Conservation (phyloP, 2,329 filamentous ascomycete genomes). For the Pseudocercospora macadamiae region DNA sequence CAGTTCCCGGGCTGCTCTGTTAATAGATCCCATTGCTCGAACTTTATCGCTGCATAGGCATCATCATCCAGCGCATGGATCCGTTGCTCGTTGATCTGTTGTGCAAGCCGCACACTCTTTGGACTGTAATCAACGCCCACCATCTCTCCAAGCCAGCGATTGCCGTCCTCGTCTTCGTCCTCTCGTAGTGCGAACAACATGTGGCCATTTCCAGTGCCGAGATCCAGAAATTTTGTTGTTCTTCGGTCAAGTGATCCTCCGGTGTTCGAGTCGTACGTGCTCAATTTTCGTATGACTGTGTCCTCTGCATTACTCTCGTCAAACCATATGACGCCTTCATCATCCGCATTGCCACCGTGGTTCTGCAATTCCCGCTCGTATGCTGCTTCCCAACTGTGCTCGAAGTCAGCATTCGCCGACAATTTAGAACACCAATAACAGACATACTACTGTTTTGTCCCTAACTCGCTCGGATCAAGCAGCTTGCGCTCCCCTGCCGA, state of each 20-base stretch:
- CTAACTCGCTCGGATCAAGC: slow-evolving; percentile 77
- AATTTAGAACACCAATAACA: no score
- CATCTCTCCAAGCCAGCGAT: slow-evolving; percentile 67
- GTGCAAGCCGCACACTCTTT: slow-evolving; percentile 73
- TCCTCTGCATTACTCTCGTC: slow-evolving; percentile 86
- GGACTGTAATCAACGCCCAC: slow-evolving; percentile 88
- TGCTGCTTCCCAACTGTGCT: slow-evolving; percentile 59
- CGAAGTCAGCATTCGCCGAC: not conserved
- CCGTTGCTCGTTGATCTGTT: slow-evolving; percentile 54
- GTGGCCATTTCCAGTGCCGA: slow-evolving; percentile 93
- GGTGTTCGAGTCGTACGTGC: slow-evolving; percentile 53
- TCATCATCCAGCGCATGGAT: slow-evolving; percentile 9
- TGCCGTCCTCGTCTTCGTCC: slow-evolving; percentile 47
- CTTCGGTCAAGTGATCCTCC: slow-evolving; percentile 47
- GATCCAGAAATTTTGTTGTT: slow-evolving; percentile 71
- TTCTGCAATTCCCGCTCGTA: slow-evolving; percentile 74
- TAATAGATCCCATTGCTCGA: slow-evolving; percentile 58
- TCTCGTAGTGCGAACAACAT: slow-evolving; percentile 80
- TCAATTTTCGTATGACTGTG: slow-evolving; percentile 70
- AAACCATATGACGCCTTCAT: slow-evolving; percentile 95
- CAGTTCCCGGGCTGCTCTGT: slow-evolving; percentile 50
- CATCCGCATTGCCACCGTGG: slow-evolving; percentile 69
- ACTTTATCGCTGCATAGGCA: slow-evolving; percentile 44
- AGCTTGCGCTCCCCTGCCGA: slow-evolving; percentile 25
- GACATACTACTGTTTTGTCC: slow-evolving; percentile 86